A percentile compares a stretch with the other conserved stretches of the same genome.
These are phyloP conservation scores for Rhododendron williamsianum DNA, from an alignment of 148 eudicot species.

Conservation along the genomic window DNA sequence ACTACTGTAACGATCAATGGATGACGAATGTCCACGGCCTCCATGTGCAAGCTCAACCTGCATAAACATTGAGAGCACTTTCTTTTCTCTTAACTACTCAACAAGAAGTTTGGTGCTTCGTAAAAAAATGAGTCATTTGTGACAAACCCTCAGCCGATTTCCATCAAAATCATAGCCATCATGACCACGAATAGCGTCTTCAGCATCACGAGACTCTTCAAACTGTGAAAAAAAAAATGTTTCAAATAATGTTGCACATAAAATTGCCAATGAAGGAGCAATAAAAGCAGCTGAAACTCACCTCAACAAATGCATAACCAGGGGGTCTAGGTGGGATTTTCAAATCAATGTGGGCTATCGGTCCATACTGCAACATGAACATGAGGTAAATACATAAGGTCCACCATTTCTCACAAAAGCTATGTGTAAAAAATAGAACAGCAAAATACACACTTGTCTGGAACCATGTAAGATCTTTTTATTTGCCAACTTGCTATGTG, in stretches of 20 bases:
- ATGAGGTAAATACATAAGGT: constrained; percentile 5
- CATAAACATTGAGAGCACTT: not conserved
- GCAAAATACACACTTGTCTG: not conserved
- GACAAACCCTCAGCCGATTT: constrained; percentile 72
- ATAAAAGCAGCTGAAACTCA: constrained; percentile 18
- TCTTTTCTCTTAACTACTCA: not conserved
- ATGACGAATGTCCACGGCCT: constrained; percentile 25
- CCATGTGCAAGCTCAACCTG: constrained; percentile 30
- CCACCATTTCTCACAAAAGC: not conserved
- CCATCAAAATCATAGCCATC: constrained; percentile 99
- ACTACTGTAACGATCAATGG: constrained; percentile 19
- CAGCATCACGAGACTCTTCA: constrained; percentile 95
- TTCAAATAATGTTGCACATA: not conserved
- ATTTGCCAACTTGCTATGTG: not conserved
- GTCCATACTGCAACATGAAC: constrained; percentile 69
- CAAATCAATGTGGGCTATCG: constrained; percentile 78
- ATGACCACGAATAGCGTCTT: constrained; percentile 93
- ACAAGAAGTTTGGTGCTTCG: not conserved
- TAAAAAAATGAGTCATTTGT: not conserved
- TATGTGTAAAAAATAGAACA: not conserved
- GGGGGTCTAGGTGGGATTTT: constrained; percentile 99
- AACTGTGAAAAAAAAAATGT: constrained; percentile 38
- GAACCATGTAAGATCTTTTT: not conserved
- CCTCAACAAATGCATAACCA: constrained; percentile 99
- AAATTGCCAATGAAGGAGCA: not conserved